phyloP scores from a whole-genome alignment of 2,329 filamentous ascomycete genomes.

The Paracoccidioides brasiliensis region DNA sequence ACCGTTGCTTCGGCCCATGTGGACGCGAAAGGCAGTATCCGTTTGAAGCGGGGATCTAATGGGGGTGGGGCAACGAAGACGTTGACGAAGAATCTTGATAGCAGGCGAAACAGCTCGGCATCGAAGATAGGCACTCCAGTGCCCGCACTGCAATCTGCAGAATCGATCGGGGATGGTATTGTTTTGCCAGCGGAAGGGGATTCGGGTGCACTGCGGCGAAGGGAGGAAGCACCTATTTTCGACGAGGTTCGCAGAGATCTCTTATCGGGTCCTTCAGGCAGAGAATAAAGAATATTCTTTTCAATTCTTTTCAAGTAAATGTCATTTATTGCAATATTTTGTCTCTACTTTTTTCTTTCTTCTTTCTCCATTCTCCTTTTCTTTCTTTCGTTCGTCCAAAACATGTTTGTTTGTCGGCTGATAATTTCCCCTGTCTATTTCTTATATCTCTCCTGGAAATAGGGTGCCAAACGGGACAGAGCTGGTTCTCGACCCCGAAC shows the following conservation, averaged over 20 bases:
- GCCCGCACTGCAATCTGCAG: conserved; percentile 20
- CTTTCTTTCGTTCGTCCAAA: background rate
- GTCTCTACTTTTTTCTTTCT: too few relatives aligned
- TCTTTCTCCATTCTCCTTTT: too few relatives aligned
- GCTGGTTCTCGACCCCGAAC: conserved; percentile 12
- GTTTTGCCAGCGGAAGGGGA: conserved; percentile 25
- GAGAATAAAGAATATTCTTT: conserved; percentile 3
- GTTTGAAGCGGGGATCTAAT: conserved; percentile 39
- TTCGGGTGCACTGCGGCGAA: conserved; percentile 18
- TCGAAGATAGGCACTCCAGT: conserved; percentile 55
- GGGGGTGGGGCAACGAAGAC: conserved; percentile 65
- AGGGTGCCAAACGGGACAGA: conserved; percentile 5
- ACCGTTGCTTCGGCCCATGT: conserved; percentile 82
- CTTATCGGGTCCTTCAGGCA: conserved; percentile 27
- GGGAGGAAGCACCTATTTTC: conserved; percentile 30
- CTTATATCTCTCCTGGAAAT: conserved; percentile 3
- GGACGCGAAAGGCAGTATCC: conserved; percentile 61
- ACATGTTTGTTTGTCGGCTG: conserved; percentile 7
- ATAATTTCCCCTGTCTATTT: conserved; percentile 5
- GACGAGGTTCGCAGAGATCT: conserved; percentile 38
- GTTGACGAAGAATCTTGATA: conserved; percentile 78
- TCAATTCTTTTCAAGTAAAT: background rate
- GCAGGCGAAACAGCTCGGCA: conserved; percentile 72
- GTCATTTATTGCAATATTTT: background rate
- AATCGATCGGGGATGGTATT: conserved; percentile 23